Evolutionary conservation across 805 yeast genomes (phyloP), one percentile per base, ranked within the genome.

Genomic region (Wickerhamiella bombiphila): DNA sequence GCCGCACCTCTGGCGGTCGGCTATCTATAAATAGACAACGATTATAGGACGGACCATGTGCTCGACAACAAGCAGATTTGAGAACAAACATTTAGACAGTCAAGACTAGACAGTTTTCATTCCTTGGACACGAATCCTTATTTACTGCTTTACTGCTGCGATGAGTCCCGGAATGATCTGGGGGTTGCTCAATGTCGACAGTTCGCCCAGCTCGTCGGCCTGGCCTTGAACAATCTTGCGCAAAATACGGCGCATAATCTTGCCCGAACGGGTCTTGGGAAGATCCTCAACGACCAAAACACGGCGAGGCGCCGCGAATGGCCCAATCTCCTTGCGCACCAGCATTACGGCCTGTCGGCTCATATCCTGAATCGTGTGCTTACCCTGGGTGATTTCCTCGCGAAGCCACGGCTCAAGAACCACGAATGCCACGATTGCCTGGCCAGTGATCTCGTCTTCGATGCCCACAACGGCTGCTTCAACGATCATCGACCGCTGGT

Each of bases 261-360:
- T 91, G 51, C 98, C 98, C 8, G 95, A 83, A 66, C 98, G 76
- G 18, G 98, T 91, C 72, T 88, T 91, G 63, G 98, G 98, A 60
- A 91, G 72, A 57, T 91, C 97, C 43, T 74, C 77, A 39, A 88
- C 93, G 42, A 86, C 64, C 50, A 78, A 66, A 42, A 86, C 76
- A 41, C 76, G 66, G 62, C 86, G 86, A 55, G 98, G 98, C 40
- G 97, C 93, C 16, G 98, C 98, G 62, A 83, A 83, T 35, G 75
- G 75, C 32, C 94, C 94, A 59, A 85, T 85, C 54, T 79, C 83
- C 58, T 81, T 79, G 61, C 98, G 74, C 36, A 91, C 95, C 44
- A 83, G 82, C 61, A 85, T 64, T 41, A 85, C 71, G 46, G 93
- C 73, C 57, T 80, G 83, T 60, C 73, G 51, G 73, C 75, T 52